Evolutionary conservation across 106 monocot species (phyloP), one percentile per base, ranked within the genome.

Genomic region (Platanthera guangdongensis): DNA sequence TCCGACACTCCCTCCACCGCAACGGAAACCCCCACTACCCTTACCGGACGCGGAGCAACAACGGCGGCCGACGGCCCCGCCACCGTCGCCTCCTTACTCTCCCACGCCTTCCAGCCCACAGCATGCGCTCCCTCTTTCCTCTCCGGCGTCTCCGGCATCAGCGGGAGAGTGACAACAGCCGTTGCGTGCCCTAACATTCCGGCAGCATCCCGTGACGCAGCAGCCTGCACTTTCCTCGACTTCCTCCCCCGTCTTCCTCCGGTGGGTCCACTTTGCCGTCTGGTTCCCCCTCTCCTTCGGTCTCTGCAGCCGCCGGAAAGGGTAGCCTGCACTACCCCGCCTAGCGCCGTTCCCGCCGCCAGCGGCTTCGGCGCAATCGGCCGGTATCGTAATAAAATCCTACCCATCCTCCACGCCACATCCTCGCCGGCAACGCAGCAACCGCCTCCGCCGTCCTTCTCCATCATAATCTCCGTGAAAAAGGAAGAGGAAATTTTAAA

Each of bases 341-440:
- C 9, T 45, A 51, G 69, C 7, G 55, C 77, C 28, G 52, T 15
- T 28, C 65, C 53, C n/a, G 78, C 79, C 1, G 84, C 75, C 25
- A 62, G 55, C 7, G 92, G 95, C 74, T 89, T 95, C 50, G 95
- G 95, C 2, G 92, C 95, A 80, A 95, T 95, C 15, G 95, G 95
- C 1, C 95, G 87, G 81, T 79, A 95, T 52, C 83, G 72, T 16
- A 92, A 87, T 89, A 95, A 86, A 30, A 89, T 95, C 78, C 78
- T 68, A 16, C 81, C 89, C 32, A 90, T 52, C 72, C 76, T 82
- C 82, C 87, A 89, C 8, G 94, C 86, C 9, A 74, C 87, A 69
- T 78, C 91, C 19, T 83, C 78, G n/a, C 16, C 16, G 70, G 78
- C 30, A 3, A 39, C 39, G 2, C 2, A 39, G 39, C 39, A 39